Evolutionary conservation across 208 protist genomes (phyloP).

Genomic region (Leishmania amazonensis): DNA sequence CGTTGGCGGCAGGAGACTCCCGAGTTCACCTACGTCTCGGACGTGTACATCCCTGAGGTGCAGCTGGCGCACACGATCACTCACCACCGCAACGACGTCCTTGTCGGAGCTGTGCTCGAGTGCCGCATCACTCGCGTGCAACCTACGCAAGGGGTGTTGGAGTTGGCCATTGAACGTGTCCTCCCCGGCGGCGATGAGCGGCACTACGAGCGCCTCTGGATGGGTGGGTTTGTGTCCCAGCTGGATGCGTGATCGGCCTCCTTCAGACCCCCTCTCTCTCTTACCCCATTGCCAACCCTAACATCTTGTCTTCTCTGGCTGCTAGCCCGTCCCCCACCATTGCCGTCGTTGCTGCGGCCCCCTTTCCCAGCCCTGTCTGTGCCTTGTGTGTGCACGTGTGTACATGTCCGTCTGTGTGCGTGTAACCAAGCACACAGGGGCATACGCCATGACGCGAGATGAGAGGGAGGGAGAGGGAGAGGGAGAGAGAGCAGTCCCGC

Average conservation of each 20-base stretch:
- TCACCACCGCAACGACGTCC: slow-evolving; percentile 60
- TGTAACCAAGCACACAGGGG: neutral
- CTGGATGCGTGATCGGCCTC: slow-evolving; percentile 52
- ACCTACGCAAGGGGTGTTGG: slow-evolving; percentile 71
- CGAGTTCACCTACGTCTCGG: slow-evolving; percentile 63
- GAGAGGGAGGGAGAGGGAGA: too few species aligned
- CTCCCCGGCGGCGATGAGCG: slow-evolving; percentile 64
- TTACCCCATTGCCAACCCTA: neutral
- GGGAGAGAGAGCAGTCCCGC: neutral
- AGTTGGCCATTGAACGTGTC: slow-evolving; percentile 55
- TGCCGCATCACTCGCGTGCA: slow-evolving; percentile 62
- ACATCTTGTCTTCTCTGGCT: neutral
- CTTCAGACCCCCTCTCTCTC: neutral
- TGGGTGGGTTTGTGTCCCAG: slow-evolving; percentile 53
- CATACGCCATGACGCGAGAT: neutral
- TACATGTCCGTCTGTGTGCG: neutral
- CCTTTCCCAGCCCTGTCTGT: neutral
- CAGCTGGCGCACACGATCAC: slow-evolving; percentile 75
- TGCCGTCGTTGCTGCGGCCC: neutral
- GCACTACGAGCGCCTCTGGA: slow-evolving; percentile 63
- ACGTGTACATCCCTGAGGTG: slow-evolving; percentile 83
- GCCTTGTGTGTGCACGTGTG: neutral
- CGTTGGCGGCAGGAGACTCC: slow-evolving; percentile 14
- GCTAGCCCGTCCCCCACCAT: neutral
- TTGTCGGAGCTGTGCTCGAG: slow-evolving; percentile 75